Evolutionary conservation across 148 eudicot genomes (phyloP).

Genomic region (Polygonum aviculare): DNA sequence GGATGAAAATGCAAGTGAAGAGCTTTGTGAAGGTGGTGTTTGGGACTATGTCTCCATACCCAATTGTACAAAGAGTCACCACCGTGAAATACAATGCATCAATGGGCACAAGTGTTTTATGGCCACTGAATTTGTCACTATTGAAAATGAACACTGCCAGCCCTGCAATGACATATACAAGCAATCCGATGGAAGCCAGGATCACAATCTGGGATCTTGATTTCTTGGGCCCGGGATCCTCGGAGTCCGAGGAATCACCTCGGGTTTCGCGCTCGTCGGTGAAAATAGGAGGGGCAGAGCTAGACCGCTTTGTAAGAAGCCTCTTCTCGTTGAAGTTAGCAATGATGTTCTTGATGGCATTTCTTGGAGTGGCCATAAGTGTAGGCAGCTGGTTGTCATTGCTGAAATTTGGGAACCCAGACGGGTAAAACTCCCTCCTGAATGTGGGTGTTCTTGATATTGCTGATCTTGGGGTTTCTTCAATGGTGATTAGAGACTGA

Average conservation of each 20-base stretch:
- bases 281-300: neutral
- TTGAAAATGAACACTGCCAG: slow-evolving; percentile 22
- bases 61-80: slow-evolving; percentile 49
- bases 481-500: neutral
- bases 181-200: slow-evolving; percentile 30
- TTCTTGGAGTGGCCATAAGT: slow-evolving; percentile 2
- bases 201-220: slow-evolving; percentile 24
- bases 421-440: neutral
- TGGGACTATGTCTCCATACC: slow-evolving; percentile 56
- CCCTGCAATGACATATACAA: slow-evolving; percentile 23
- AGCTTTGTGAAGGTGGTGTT: slow-evolving; percentile 37
- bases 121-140: slow-evolving; percentile 21
- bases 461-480: slow-evolving; percentile 9
- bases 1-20: slow-evolving; percentile 42
- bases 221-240: neutral
- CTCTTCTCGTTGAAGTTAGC: neutral
- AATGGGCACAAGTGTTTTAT: slow-evolving; percentile 23
- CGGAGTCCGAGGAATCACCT: neutral
- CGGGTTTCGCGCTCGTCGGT: neutral
- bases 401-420: neutral
- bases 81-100: slow-evolving; percentile 54
- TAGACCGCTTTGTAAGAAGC: neutral
- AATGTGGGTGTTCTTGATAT: slow-evolving; percentile 9
- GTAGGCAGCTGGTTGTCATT: neutral
- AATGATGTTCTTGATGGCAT: neutral